A percentile compares a stretch with the other conserved stretches of the same genome.
Evolutionary conservation across 768 basidiomycete genomes (phyloP).

Genomic region (Termitomyces sp.): DNA sequence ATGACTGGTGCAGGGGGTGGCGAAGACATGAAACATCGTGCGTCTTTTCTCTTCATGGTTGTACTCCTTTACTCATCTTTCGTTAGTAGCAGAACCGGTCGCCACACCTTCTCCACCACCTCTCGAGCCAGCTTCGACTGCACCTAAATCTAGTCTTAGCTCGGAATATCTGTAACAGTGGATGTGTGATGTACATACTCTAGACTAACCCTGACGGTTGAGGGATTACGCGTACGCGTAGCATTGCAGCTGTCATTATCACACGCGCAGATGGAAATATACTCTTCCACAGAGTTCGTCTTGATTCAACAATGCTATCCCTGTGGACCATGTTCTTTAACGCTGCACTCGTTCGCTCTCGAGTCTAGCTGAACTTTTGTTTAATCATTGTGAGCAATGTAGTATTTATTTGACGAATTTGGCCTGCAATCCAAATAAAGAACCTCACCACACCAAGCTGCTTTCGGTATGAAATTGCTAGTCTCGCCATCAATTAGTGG

Average conservation of each 20-base stretch:
- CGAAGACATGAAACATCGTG: constrained; percentile 11
- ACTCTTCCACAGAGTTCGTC: constrained; percentile 57
- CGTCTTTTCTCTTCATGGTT: neutral
- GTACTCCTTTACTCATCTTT: neutral
- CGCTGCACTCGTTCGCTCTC: constrained; percentile 69
- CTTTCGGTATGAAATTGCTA: no score
- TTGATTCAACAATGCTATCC: constrained; percentile 90
- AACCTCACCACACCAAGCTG: constrained; percentile 49
- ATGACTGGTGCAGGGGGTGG: constrained; percentile 29
- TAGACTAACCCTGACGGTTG: neutral
- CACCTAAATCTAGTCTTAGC: constrained; percentile 9
- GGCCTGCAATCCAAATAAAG: no score
- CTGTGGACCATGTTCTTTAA: constrained; percentile 87
- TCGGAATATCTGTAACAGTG: constrained; percentile 3
- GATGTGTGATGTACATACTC: neutral
- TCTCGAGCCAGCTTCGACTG: constrained; percentile 8
- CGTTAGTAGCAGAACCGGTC: constrained; percentile 1
- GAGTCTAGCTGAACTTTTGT: constrained; percentile 74
- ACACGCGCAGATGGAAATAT: constrained; percentile 75
- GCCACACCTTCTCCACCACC: neutral
- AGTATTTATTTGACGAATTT: no score
- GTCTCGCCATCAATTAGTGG: no score
- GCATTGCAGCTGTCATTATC: constrained; percentile 10
- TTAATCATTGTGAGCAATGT: constrained; percentile 53
- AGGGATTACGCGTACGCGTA: no score